A percentile compares a stretch with the other conserved stretches of the same genome.
These are phyloP conservation scores for Aspergillus nanangensis DNA, from an alignment of 495 filamentous ascomycete species.

Conservation along the genomic window DNA sequence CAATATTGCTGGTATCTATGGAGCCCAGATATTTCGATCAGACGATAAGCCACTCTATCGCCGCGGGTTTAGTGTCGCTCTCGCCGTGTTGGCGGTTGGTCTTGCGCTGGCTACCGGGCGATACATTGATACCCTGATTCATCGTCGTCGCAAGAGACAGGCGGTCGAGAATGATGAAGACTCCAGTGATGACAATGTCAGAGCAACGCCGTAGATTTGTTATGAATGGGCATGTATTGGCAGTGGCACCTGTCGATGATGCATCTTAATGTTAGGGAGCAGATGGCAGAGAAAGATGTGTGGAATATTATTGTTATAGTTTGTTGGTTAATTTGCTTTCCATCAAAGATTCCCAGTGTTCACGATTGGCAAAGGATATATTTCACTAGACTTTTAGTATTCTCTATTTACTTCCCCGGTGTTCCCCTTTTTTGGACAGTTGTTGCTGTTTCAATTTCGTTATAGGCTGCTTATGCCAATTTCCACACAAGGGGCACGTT, in stretches of 20 bases:
- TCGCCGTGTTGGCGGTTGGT: constrained; percentile 6
- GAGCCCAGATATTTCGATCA: constrained; percentile 12
- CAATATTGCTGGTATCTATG: constrained; percentile 13
- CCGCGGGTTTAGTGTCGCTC: constrained; percentile 7
- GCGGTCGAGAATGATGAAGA: background rate
- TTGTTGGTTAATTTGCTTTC: too few relatives aligned
- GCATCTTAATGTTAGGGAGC: too few relatives aligned
- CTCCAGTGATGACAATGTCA: background rate
- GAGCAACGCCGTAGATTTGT: background rate
- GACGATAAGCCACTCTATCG: constrained; percentile 12
- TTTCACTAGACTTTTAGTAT: too few relatives aligned
- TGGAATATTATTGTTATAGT: too few relatives aligned
- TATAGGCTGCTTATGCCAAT: too few relatives aligned
- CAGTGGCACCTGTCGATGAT: too few relatives aligned
- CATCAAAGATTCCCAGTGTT: too few relatives aligned
- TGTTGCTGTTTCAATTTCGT: too few relatives aligned
- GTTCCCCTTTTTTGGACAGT: too few relatives aligned
- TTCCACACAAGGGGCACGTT: background rate
- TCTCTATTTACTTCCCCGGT: too few relatives aligned
- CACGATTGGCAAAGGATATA: too few relatives aligned
- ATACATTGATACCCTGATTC: constrained; percentile 3
- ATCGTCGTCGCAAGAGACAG: constrained; percentile 5
- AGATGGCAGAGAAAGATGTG: too few relatives aligned
- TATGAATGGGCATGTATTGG: background rate
- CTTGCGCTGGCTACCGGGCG: constrained; percentile 4